phyloP scores from a whole-genome alignment of 2,329 filamentous ascomycete species.

The Penicillium verrucosum region DNA sequence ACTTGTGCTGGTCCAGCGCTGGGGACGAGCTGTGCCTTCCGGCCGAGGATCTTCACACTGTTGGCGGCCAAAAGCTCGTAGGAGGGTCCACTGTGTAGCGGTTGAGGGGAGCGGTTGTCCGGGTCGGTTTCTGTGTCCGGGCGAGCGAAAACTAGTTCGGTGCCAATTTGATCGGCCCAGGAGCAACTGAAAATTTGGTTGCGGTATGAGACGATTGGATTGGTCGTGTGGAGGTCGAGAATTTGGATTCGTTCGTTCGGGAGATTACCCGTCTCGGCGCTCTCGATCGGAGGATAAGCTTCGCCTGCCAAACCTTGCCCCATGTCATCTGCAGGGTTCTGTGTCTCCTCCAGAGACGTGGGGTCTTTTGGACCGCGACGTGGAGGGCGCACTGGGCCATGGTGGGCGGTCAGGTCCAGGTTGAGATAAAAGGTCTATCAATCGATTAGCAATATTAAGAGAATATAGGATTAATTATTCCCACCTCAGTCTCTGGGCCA shows the following conservation, averaged over 20 bases:
- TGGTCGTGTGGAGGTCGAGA: constrained; percentile 71
- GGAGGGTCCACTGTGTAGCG: constrained; percentile 40
- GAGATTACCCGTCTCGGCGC: constrained; percentile 29
- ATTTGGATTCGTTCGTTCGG: constrained; percentile 62
- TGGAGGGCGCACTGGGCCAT: constrained; percentile 38
- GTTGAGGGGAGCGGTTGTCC: constrained; percentile 37
- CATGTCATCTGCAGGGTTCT: background rate
- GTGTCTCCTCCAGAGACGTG: constrained; percentile 10
- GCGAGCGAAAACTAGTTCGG: constrained; percentile 70
- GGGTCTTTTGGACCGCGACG: constrained; percentile 26
- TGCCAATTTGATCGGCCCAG: constrained; percentile 82
- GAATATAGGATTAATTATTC: background rate
- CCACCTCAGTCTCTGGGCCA: constrained; percentile 51
- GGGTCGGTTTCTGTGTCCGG: constrained; percentile 30
- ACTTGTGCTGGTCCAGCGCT: constrained; percentile 30
- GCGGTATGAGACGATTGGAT: constrained; percentile 76
- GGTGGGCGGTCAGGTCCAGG: constrained; percentile 53
- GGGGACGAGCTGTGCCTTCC: constrained; percentile 58
- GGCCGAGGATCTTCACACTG: constrained; percentile 66
- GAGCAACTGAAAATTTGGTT: constrained; percentile 73
- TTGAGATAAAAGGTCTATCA: constrained; percentile 57
- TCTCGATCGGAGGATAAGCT: constrained; percentile 40
- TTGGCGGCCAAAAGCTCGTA: constrained; percentile 72
- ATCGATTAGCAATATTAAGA: constrained; percentile 7
- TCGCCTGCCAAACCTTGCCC: constrained; percentile 10